Evolutionary conservation across 2,329 filamentous ascomycete species (phyloP).

Genomic region (Aspergillus novofumigatus): DNA sequence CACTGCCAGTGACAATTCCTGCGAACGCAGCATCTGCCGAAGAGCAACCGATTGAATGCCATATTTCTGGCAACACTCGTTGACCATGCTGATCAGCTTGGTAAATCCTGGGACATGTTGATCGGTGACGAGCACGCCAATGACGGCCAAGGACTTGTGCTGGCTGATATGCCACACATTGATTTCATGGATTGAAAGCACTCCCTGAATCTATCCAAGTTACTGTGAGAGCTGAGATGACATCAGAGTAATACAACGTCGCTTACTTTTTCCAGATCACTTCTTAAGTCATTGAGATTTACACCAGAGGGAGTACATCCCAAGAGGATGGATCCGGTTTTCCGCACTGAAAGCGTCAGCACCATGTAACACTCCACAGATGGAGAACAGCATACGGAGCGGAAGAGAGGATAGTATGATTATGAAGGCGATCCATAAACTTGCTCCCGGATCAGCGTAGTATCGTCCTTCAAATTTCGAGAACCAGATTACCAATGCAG

Average conservation of each 20-base stretch:
- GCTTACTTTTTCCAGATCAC: constrained; percentile 62
- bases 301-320: constrained; percentile 62
- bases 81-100: constrained; percentile 57
- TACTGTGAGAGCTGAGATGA: constrained; percentile 7
- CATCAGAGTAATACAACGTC: not conserved
- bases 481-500: constrained; percentile 67
- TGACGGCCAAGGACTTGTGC: constrained; percentile 64
- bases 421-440: constrained; percentile 68
- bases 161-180: constrained; percentile 73
- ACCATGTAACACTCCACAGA: not conserved
- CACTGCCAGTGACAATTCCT: constrained; percentile 1
- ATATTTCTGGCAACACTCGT: constrained; percentile 68
- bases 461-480: constrained; percentile 54
- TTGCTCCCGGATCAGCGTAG: constrained; percentile 68
- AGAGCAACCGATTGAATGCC: constrained; percentile 69
- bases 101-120: constrained; percentile 56
- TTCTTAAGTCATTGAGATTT: constrained; percentile 58
- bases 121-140: constrained; percentile 62
- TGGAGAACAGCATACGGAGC: constrained; percentile 36
- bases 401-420: constrained; percentile 61
- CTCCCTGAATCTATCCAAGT: constrained; percentile 55
- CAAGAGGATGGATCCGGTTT: constrained; percentile 59
- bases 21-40: constrained; percentile 54
- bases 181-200: constrained; percentile 65
- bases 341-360: constrained; percentile 19